Evolutionary conservation across 345 rosid genomes (phyloP).

Genomic region (Balakata baccata): DNA sequence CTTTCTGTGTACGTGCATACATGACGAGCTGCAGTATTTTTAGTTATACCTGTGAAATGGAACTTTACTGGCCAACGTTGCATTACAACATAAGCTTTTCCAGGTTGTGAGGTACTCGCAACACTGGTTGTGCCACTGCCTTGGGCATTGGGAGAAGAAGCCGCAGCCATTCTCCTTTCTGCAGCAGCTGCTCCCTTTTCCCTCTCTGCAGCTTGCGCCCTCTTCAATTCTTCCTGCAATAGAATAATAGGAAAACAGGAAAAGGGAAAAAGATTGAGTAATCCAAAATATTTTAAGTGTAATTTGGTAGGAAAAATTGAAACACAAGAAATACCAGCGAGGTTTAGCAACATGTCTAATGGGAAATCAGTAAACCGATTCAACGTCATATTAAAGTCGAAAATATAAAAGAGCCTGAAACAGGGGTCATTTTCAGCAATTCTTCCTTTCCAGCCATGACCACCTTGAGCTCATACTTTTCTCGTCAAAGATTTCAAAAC

Average conservation of each 20-base stretch:
- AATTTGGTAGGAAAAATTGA: no score
- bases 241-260: background rate
- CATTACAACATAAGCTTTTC: slow-evolving; percentile 46
- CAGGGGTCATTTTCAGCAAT: background rate
- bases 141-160: slow-evolving; percentile 37
- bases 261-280: background rate
- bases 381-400: background rate
- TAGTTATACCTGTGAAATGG: slow-evolving; percentile 74
- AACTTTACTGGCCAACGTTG: slow-evolving; percentile 60
- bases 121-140: slow-evolving; percentile 29
- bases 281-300: background rate
- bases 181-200: slow-evolving; percentile 97
- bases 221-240: slow-evolving; percentile 64
- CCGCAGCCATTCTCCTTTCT: slow-evolving; percentile 70
- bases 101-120: slow-evolving; percentile 21
- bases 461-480: background rate
- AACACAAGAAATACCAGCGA: background rate
- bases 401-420: background rate
- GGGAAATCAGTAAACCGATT: background rate
- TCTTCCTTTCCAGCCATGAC: no score
- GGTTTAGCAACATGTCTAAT: background rate
- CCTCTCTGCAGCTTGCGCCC: slow-evolving; percentile 68
- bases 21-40: slow-evolving; percentile 72
- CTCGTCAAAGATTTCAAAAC: background rate
- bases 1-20: slow-evolving; percentile 71